Conservation (phyloP, 148 eudicot species). For the Fagopyrum homotropicum region DNA sequence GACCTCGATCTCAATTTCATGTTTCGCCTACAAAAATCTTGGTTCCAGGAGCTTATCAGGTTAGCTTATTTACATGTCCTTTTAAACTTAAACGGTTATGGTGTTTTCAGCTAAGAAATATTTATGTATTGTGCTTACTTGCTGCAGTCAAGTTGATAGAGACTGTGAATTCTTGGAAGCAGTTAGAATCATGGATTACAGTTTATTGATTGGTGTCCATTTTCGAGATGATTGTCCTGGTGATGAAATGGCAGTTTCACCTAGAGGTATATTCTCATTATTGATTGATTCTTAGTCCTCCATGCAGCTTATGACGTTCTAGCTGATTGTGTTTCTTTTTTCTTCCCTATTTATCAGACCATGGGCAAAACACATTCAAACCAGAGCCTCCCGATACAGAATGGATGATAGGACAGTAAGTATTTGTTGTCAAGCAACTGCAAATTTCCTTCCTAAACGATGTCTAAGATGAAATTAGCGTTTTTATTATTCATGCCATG, state of each 20-base stretch:
- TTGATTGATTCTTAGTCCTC: neutral
- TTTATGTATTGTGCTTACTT: neutral
- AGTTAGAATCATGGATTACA: slow-evolving; percentile 41
- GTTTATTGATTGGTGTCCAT: slow-evolving; percentile 41
- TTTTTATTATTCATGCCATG: neutral
- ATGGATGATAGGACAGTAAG: slow-evolving; percentile 37
- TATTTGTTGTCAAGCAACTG: slow-evolving; percentile 16
- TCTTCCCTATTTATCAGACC: neutral
- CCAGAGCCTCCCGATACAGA: slow-evolving; percentile 22
- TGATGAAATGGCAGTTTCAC: slow-evolving; percentile 23
- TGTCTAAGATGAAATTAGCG: neutral
- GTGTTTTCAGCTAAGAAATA: neutral
- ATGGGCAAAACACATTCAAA: slow-evolving; percentile 16
- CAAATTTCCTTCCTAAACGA: neutral
- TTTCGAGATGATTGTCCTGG: slow-evolving; percentile 31
- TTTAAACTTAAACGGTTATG: neutral
- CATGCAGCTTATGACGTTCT: neutral
- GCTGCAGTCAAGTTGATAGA: slow-evolving; percentile 38
- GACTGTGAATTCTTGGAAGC: slow-evolving; percentile 48
- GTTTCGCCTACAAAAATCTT: slow-evolving; percentile 64
- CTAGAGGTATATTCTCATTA: slow-evolving; percentile 18
- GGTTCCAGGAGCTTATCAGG: slow-evolving; percentile 93
- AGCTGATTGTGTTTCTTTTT: neutral
- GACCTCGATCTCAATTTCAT: slow-evolving; percentile 92
- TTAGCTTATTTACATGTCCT: slow-evolving; percentile 24